Conservation (phyloP, 352 stramenopile species). For the Pythium sp. region DNA sequence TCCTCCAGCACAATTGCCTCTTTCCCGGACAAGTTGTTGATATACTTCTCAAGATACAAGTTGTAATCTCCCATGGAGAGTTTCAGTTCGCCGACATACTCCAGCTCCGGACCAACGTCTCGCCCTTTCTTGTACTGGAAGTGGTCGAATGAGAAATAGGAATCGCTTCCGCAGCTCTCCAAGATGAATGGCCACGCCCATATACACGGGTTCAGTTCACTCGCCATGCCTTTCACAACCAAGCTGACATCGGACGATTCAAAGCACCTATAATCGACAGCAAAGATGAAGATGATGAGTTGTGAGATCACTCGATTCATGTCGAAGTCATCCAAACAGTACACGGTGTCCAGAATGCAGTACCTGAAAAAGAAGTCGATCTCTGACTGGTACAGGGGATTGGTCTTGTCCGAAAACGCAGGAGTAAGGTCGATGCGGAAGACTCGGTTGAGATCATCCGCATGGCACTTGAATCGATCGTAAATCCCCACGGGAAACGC, state of each 20-base stretch:
- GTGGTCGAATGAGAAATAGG: conserved; percentile 73
- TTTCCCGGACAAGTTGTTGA: conserved; percentile 50
- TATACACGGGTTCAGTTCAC: conserved; percentile 77
- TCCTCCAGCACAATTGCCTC: conserved; percentile 69
- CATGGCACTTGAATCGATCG: conserved; percentile 49
- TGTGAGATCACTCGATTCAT: background rate
- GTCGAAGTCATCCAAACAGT: background rate
- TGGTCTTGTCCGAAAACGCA: conserved; percentile 46
- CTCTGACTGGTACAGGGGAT: conserved; percentile 51
- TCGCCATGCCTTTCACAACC: conserved; percentile 78
- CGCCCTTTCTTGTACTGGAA: conserved; percentile 65
- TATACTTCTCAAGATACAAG: conserved; percentile 72
- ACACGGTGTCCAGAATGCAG: too few relatives aligned
- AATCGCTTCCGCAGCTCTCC: conserved; percentile 67
- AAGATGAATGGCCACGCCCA: conserved; percentile 82
- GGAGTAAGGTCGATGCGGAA: conserved; percentile 67
- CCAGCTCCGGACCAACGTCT: conserved; percentile 51
- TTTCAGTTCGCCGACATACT: conserved; percentile 64
- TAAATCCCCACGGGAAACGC: conserved; percentile 51
- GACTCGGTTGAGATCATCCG: conserved; percentile 54
- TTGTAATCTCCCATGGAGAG: conserved; percentile 78
- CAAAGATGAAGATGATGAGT: background rate
- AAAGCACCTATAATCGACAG: conserved; percentile 38
- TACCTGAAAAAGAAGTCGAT: conserved; percentile 65
- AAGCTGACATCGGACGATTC: conserved; percentile 76